A percentile compares a stretch with the other conserved stretches of the same genome.
phyloP scores from a whole-genome alignment of 164 flowering plant genomes.

The Saururus chinensis region DNA sequence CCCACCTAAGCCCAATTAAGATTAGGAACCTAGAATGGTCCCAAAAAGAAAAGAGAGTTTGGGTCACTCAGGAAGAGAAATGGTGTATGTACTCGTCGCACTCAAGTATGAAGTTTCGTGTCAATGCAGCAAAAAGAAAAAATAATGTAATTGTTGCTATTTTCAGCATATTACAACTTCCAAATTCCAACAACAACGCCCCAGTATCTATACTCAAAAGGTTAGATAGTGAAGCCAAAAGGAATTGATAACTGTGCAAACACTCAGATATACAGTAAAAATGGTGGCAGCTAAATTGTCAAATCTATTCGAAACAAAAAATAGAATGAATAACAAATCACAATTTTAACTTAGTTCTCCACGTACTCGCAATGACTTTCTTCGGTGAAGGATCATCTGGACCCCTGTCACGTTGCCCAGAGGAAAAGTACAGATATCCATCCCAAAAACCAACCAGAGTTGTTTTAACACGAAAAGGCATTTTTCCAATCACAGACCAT shows the following conservation, averaged over 20 bases:
- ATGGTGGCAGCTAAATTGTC: not conserved
- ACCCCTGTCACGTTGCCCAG: slow-evolving; percentile 91
- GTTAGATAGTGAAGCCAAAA: too few species aligned
- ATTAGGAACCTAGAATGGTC: too few species aligned
- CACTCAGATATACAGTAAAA: not conserved
- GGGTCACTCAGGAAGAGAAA: too few species aligned
- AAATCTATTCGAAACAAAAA: not conserved
- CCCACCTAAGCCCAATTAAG: too few species aligned
- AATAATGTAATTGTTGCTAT: too few species aligned
- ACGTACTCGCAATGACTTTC: slow-evolving; percentile 64
- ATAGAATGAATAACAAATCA: slow-evolving; percentile 11
- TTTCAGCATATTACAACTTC: too few species aligned
- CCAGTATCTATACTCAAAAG: too few species aligned
- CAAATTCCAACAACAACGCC: too few species aligned
- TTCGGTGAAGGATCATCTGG: slow-evolving; percentile 75
- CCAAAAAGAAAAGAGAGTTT: too few species aligned
- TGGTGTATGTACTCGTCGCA: too few species aligned
- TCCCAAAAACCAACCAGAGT: slow-evolving; percentile 77
- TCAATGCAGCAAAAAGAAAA: too few species aligned
- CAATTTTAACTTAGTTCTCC: slow-evolving; percentile 62
- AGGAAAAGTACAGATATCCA: slow-evolving; percentile 90
- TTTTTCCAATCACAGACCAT: slow-evolving; percentile 83
- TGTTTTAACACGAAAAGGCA: slow-evolving; percentile 86
- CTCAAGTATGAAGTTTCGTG: too few species aligned
- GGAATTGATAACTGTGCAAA: not conserved